Base-by-base conservation (phyloP, 805 yeast species). In the Candida silvatica region DNA sequence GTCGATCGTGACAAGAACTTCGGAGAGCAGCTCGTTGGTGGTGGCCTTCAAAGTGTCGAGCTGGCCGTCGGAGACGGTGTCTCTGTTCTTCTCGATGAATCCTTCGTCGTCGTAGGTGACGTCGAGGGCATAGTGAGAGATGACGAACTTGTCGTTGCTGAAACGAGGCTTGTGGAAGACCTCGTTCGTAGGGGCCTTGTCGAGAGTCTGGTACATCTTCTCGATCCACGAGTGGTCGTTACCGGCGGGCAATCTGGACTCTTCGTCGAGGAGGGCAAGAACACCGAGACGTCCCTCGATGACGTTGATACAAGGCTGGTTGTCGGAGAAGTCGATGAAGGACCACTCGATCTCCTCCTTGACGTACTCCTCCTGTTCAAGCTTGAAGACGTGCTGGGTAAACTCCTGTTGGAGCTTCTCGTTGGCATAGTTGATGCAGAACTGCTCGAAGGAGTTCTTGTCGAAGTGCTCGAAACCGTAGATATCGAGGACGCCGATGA, bases 401-500 rank as follows among this genome's bases (percentile, higher is more conserved):
- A 90, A 90, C 58, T 90, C 97, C 61, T 90, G 97, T 61, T 90
- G 97, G 49, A 90, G 70, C 61, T 90, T 90, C 64, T 90, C 98
- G 61, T 88, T 88, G 30, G 97, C 96, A 58, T 88, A 88, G 58
- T 88, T 88, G 61, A 88, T 88, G 66, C 98, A 90, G 61, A 90
- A 90, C 60, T 90, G 98, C 62, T 90, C 98, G 52, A 90, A 90
- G 6, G 96, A 87, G 62, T 90, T 90, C 50, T 74, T 78, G 46
- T 85, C 88, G 56, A 90, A 90, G 61, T 90, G 97, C 61, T 90
- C 98, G 58, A 90, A 90, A 17, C 98, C 98, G 54, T 90, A 90
- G 48, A 90, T 90, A 79, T 90, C 98, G 49, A 90, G 70, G 20
- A 90, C 97, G 58, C 98, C 98, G 51, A 90, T 90, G 49, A 90